Evolutionary conservation across 306 rosid species (phyloP), one percentile per base, ranked within the genome.

Genomic region (Dalbergia oliveri): DNA sequence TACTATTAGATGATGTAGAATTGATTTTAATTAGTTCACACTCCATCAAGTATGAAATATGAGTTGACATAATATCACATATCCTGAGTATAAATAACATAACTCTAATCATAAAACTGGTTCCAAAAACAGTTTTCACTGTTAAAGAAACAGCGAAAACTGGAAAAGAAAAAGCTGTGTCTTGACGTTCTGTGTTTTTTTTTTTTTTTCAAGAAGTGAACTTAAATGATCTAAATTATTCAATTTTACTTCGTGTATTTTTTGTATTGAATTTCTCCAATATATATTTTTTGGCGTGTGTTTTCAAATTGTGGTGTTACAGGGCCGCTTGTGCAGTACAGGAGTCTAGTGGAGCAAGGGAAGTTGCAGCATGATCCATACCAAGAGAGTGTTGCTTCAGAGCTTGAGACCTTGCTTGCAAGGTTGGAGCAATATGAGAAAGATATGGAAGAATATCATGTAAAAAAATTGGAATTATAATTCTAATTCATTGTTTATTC

Each of bases 381-480:
- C 79, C 99, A 95, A 79, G 95, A 93, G 76, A 80, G 62, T 71
- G 96, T 95, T 37, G 98, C 99, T 58, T 76, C 72, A 12, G 90
- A 90, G 73, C 87, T 93, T 50, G 94, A 93, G 86, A 88, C 84
- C 19, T 79, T 95, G 86, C 89, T 95, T 56, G 89, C 91, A 75
- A 93, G 97, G 86, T 89, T 93, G 89, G 97, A 89, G 87, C 87
- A 89, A 83, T 91, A 95, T 81, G 99, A 95, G 83, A 88, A 78
- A 78, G 93, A 90, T 59, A 93, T 95, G 99, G 88, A 91, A 84
- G 93, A 90, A 33, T 95, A 91, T 87, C 95, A 90, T 83, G 98
- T 95, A 86, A 6, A 50, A 14, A 75, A 19, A 13, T 37, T 75
- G 62, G 72, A 44, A 18, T 26, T 44, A 62, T 64, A 58, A 1